phyloP scores from a whole-genome alignment of 2,329 filamentous ascomycete species.

The Rugonectria rugulosa region DNA sequence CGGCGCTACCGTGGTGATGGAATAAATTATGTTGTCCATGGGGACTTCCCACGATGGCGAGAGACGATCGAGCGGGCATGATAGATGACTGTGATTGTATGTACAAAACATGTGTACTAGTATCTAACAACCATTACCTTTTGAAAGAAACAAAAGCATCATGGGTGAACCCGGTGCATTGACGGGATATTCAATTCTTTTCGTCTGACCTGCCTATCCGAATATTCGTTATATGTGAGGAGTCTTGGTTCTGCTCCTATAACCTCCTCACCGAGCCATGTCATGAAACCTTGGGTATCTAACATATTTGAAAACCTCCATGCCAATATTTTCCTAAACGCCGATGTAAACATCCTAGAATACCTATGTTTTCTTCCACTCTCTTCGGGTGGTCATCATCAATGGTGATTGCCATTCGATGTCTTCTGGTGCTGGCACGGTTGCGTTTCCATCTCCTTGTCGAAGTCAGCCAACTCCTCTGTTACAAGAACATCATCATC shows the following conservation, averaged over 20 bases:
- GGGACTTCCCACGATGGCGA: conserved; percentile 11
- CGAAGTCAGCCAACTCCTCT: conserved; percentile 71
- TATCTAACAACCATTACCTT: conserved; percentile 42
- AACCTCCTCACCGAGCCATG: conserved; percentile 19
- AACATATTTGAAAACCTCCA: conserved; percentile 27
- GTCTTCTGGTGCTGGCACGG: conserved; percentile 48
- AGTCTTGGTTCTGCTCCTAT: conserved; percentile 5
- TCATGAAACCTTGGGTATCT: conserved; percentile 41
- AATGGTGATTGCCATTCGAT: conserved; percentile 43
- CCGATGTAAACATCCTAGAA: conserved; percentile 30
- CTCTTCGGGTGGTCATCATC: conserved; percentile 16
- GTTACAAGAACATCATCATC: conserved; percentile 81
- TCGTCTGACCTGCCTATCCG: not conserved
- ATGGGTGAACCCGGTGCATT: conserved; percentile 5
- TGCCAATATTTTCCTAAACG: conserved; percentile 36
- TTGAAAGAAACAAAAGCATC: conserved; percentile 12
- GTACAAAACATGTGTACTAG: conserved; percentile 51
- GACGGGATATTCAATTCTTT: conserved; percentile 2
- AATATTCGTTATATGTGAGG: conserved; percentile 6
- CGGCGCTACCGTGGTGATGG: conserved; percentile 88
- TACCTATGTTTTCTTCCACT: too few species aligned
- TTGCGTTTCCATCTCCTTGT: conserved; percentile 50
- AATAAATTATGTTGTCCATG: too few species aligned
- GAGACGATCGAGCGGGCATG: conserved; percentile 39
- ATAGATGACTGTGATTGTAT: conserved; percentile 46